These are phyloP conservation scores for Heliamphora exappendiculata DNA, from an alignment of 148 eudicot genomes.

Conservation along the genomic window DNA sequence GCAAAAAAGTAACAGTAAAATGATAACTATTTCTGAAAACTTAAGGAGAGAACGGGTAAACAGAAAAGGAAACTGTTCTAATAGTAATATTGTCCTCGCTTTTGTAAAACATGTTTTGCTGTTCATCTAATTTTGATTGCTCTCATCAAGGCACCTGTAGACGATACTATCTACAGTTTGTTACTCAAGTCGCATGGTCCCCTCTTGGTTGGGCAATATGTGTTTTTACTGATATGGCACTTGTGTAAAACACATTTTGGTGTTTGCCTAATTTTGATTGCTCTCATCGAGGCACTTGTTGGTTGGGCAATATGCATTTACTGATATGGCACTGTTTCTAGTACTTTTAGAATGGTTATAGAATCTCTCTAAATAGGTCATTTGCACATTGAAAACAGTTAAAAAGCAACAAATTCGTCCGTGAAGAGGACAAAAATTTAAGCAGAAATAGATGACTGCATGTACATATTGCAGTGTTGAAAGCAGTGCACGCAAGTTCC, in stretches of 20 bases:
- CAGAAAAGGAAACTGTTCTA: neutral
- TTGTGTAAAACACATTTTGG: too few relatives aligned
- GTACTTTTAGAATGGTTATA: neutral
- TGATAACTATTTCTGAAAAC: neutral
- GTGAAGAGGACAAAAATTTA: neutral
- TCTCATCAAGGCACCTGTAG: neutral
- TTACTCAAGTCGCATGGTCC: neutral
- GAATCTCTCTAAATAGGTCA: neutral
- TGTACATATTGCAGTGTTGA: slow-evolving; percentile 96
- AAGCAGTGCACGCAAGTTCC: slow-evolving; percentile 86
- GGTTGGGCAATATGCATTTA: neutral
- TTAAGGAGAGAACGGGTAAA: neutral
- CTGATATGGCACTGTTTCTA: neutral
- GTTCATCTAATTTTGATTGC: neutral
- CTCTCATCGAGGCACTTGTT: too few relatives aligned
- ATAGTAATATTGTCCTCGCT: neutral
- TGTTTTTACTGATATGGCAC: neutral
- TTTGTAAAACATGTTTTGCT: slow-evolving; percentile 2
- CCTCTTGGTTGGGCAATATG: neutral
- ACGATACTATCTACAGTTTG: neutral
- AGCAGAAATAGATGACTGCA: neutral
- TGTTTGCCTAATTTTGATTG: too few relatives aligned
- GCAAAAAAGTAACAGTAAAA: neutral
- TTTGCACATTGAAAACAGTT: neutral
- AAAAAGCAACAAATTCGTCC: neutral